Percentiles rank a stretch among this genome's conserved stretches.
These are phyloP conservation scores for Lactarius vividus DNA, from an alignment of 768 basidiomycete species.

Conservation along the genomic window DNA sequence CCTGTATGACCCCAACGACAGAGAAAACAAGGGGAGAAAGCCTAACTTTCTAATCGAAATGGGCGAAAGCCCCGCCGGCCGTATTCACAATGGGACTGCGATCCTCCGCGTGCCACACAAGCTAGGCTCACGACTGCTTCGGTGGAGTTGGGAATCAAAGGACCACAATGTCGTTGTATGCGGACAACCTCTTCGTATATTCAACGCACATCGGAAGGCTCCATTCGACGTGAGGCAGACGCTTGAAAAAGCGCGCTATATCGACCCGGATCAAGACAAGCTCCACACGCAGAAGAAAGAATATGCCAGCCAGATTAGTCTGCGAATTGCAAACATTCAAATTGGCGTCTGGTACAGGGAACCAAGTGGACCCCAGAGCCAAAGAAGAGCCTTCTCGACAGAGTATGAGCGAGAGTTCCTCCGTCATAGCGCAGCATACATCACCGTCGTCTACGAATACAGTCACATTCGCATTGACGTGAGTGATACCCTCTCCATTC, in stretches of 20 bases:
- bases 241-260: constrained; percentile 36
- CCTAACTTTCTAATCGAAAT: constrained; percentile 64
- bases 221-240: constrained; percentile 16
- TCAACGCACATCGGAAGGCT: constrained; percentile 12
- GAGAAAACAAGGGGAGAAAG: constrained; percentile 29
- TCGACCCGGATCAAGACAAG: constrained; percentile 35
- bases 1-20: constrained; percentile 40
- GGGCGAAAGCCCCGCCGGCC: constrained; percentile 47
- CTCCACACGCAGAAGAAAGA: constrained; percentile 27
- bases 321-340: constrained; percentile 63
- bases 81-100: constrained; percentile 56
- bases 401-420: constrained; percentile 63
- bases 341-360: constrained; percentile 58
- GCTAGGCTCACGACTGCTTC: constrained; percentile 47
- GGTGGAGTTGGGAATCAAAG: constrained; percentile 38
- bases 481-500: constrained; percentile 22
- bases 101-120: constrained; percentile 33
- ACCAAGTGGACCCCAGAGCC: constrained; percentile 26
- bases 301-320: constrained; percentile 41
- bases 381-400: constrained; percentile 49
- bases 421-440: constrained; percentile 45
- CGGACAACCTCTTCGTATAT: constrained; percentile 28
- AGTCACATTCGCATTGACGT: constrained; percentile 64
- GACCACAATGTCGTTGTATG: constrained; percentile 32
- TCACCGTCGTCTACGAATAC: constrained; percentile 66